Base-by-base conservation (phyloP, 805 yeast genomes). In the Cyberlindnera saturnus region DNA sequence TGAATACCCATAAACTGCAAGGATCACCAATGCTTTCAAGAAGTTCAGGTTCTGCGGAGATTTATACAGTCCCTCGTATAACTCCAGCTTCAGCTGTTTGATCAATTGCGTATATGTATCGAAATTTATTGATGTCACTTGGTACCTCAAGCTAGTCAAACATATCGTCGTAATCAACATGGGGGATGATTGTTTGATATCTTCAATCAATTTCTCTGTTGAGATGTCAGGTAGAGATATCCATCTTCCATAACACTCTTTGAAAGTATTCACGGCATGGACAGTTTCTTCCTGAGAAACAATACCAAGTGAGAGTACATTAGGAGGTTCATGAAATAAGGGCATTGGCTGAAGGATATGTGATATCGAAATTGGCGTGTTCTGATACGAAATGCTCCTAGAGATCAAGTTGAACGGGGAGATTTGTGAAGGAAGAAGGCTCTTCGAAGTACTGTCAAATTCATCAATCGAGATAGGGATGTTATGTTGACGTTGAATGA, bases 161-260 rank as follows among this genome's bases (percentile, higher is more conserved):
- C 89, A 82, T 45, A 85, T 77, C 0, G 80, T 71, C 1, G 87
- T 81, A 14, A 85, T 61, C n/a, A 86, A 64, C 32, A 86, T 63
- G 1, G 90, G 79, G 17, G 86, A 79, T 32, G 71, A 52, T 19
- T 55, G 46, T 33, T 78, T 58, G 34, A 84, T 67, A 30, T 73
- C 60, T 5, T 67, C 71, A 9, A 82, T 64, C 18, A 85, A 63
- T 31, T 64, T 66, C 16, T 65, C 71, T 0, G 81, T 70, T 5
- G 79, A 57, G 31, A 74, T 55, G 13, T 65, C 65, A 28, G 90
- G 88, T 40, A 85, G 77, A 42, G 85, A 77, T 3, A 83, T 79
- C 95, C 95, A 86, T 28, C 87, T 70, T 5, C 89, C 87, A 55
- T 81, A 85, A 53, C 82, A 72, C 39, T 79, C 75, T 35, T 83